Conservation (phyloP, 148 eudicot genomes). For the Cornus suecica region DNA sequence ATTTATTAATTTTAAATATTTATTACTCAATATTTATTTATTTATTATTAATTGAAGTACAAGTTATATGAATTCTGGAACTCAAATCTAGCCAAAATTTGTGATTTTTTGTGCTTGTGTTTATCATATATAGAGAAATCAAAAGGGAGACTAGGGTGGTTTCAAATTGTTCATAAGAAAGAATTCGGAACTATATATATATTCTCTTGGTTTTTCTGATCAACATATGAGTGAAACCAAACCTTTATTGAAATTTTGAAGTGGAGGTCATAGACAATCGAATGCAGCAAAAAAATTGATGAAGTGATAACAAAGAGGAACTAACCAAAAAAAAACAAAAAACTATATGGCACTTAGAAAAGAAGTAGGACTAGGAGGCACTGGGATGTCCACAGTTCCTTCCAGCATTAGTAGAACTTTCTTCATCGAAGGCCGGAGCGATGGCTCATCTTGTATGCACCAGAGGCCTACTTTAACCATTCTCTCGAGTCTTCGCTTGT, state of each 20-base stretch:
- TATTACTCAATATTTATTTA: no score
- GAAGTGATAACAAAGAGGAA: background rate
- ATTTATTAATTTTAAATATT: no score
- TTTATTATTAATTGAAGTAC: no score
- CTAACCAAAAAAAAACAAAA: background rate
- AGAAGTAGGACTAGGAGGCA: background rate
- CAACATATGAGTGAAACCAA: background rate
- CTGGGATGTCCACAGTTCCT: slow-evolving; percentile 9
- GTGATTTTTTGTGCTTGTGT: background rate
- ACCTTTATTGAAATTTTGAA: background rate
- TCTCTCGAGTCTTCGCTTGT: slow-evolving; percentile 1
- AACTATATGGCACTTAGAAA: background rate
- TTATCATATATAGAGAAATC: no score
- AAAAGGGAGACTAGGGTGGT: no score
- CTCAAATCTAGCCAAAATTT: background rate
- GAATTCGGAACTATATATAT: no score
- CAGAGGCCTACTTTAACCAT: slow-evolving; percentile 10
- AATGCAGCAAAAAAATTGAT: background rate
- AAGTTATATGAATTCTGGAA: background rate
- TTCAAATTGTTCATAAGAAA: no score
- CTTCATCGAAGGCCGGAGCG: slow-evolving; percentile 12
- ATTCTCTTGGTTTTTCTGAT: background rate
- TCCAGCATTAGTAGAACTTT: slow-evolving; percentile 10
- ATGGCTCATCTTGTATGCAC: slow-evolving; percentile 12
- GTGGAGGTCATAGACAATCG: background rate